Conservation (phyloP, 345 rosid genomes). For the Psidium guajava region DNA sequence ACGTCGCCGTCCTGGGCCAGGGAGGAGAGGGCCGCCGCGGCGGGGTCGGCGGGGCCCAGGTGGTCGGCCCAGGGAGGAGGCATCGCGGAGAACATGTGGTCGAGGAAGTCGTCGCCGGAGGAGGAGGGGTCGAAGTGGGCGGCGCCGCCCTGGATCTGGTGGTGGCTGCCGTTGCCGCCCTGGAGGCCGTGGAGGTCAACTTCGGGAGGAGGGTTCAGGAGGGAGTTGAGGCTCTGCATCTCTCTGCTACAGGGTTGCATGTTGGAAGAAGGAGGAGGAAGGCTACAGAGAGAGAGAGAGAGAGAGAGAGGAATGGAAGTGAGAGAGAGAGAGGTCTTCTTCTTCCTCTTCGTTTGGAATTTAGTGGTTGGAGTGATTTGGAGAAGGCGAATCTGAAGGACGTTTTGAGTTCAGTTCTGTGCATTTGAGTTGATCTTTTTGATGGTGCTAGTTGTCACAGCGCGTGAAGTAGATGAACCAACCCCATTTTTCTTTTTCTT, state of each 20-base stretch:
- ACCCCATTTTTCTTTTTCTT: neutral
- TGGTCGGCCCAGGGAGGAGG: conserved; percentile 33
- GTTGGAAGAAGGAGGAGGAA: neutral
- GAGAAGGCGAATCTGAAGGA: neutral
- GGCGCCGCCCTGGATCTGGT: conserved; percentile 1
- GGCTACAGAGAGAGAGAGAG: neutral
- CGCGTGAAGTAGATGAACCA: neutral
- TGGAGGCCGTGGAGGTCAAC: neutral
- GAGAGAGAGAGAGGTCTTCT: neutral
- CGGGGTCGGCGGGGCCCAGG: no score
- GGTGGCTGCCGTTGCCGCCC: neutral
- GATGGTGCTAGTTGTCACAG: neutral
- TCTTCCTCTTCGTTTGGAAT: no score
- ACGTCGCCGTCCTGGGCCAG: conserved; percentile 27
- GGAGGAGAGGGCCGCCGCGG: conserved; percentile 13
- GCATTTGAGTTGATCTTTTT: neutral
- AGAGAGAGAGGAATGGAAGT: neutral
- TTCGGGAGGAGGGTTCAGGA: neutral
- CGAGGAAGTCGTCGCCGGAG: conserved; percentile 66
- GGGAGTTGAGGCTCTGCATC: conserved; percentile 23
- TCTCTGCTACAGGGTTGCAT: conserved; percentile 39
- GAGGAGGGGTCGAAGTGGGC: conserved; percentile 19
- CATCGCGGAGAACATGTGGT: conserved; percentile 65
- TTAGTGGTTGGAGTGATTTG: neutral
- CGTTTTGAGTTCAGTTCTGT: neutral